Percentiles rank a stretch among this genome's conserved stretches.
phyloP scores from a whole-genome alignment of 1,284 basidiomycete species.

The Cutaneotrichosporon cutaneum region DNA sequence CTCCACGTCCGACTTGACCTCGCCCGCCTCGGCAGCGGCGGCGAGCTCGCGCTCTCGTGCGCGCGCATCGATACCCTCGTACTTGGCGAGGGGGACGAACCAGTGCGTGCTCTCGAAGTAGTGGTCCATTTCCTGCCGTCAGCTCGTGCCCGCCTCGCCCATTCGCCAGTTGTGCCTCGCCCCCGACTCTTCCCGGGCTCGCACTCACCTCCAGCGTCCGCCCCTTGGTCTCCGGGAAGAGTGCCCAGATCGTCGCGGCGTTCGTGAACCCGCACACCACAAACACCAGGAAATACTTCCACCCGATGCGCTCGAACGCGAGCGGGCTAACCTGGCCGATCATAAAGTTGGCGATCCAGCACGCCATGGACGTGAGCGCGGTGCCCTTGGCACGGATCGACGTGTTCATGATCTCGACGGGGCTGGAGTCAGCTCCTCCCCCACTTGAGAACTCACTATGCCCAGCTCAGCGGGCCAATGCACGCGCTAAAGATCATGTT shows the following conservation, averaged over 20 bases:
- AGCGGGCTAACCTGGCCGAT: constrained; percentile 53
- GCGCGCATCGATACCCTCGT: constrained; percentile 49
- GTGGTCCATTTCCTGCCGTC: constrained; percentile 58
- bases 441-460: constrained; percentile 2
- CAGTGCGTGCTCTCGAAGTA: constrained; percentile 59
- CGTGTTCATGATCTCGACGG: constrained; percentile 59
- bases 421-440: constrained; percentile 6
- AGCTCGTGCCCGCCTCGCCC: too few species aligned
- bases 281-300: constrained; percentile 60
- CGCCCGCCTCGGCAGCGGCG: background rate
- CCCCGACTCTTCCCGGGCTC: too few species aligned
- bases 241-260: constrained; percentile 60
- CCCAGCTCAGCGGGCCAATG: constrained; percentile 26
- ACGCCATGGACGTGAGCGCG: constrained; percentile 60
- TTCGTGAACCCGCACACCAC: constrained; percentile 64
- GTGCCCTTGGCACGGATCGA: constrained; percentile 64
- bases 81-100: constrained; percentile 57
- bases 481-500: constrained; percentile 18
- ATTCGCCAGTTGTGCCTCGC: too few species aligned
- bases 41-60: constrained; percentile 57
- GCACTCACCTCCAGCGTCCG: constrained; percentile 42
- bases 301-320: constrained; percentile 49
- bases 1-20: background rate
- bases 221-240: constrained; percentile 51
- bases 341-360: constrained; percentile 53